These are phyloP conservation scores for Astragalus glycyphyllos DNA, from an alignment of 306 rosid genomes.

Conservation along the genomic window DNA sequence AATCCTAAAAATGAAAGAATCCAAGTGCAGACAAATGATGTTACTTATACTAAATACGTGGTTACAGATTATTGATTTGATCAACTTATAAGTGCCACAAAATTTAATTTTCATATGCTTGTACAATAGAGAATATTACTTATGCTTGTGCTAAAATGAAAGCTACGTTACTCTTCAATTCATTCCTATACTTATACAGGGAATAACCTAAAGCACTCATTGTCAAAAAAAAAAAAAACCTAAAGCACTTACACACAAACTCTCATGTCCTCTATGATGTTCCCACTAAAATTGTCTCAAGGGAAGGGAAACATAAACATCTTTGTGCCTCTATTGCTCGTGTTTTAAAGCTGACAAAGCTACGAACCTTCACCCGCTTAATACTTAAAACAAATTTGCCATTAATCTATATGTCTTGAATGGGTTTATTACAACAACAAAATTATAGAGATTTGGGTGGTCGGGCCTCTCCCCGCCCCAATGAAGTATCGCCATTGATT, in stretches of 20 bases:
- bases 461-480: too few relatives aligned
- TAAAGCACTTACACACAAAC: constrained; percentile 44
- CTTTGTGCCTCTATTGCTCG: too few relatives aligned
- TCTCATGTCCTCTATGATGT: constrained; percentile 4
- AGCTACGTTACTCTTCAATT: constrained; percentile 29
- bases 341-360: too few relatives aligned
- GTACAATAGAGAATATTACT: constrained; percentile 26
- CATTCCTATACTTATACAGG: not conserved
- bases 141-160: constrained; percentile 22
- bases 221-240: too few relatives aligned
- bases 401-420: too few relatives aligned
- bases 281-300: too few relatives aligned
- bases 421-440: too few relatives aligned
- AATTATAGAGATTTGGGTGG: too few relatives aligned
- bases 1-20: constrained; percentile 33
- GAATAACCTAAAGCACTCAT: constrained; percentile 25
- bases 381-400: too few relatives aligned
- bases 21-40: constrained; percentile 13
- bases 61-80: constrained; percentile 24
- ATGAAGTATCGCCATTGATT: too few relatives aligned
- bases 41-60: constrained; percentile 23
- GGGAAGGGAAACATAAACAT: too few relatives aligned
- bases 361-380: too few relatives aligned
- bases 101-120: constrained; percentile 21
- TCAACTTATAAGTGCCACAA: constrained; percentile 38